phyloP scores from a whole-genome alignment of 208 protist species.

The Naegleria gruberi region DNA sequence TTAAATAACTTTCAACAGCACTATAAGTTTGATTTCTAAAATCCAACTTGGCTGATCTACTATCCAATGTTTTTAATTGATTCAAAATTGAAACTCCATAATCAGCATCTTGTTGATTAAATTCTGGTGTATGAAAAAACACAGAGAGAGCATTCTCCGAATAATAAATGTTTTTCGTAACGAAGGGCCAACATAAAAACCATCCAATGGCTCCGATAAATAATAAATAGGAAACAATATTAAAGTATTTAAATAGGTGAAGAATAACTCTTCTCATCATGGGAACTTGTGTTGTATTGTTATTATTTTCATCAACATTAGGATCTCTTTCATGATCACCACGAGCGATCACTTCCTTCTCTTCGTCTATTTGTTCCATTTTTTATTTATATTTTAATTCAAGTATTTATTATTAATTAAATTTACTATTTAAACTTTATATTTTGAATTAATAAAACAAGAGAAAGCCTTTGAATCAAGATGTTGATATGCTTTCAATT shows the following conservation, averaged over 20 bases:
- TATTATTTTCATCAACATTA: background rate
- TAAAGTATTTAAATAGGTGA: background rate
- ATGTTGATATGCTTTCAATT: too few species aligned
- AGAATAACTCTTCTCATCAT: background rate
- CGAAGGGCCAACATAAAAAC: background rate
- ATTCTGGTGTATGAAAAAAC: background rate
- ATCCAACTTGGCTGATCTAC: background rate
- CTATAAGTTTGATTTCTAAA: background rate
- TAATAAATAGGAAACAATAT: background rate
- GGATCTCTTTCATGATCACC: too few species aligned
- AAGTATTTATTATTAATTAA: too few species aligned
- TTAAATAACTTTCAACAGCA: background rate
- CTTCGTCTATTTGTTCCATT: too few species aligned
- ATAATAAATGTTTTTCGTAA: background rate
- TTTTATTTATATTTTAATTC: too few species aligned
- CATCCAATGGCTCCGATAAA: background rate
- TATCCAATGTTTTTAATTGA: background rate
- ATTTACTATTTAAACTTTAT: too few species aligned
- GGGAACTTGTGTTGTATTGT: background rate
- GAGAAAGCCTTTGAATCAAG: too few species aligned
- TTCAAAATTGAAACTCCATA: background rate
- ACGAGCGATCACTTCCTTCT: too few species aligned
- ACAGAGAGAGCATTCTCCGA: conserved; percentile 8
- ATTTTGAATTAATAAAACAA: too few species aligned
- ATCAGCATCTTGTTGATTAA: background rate